These are phyloP conservation scores for Paramecium tetraurelia DNA, from an alignment of 73 alveolate species.

Conservation along the genomic window DNA sequence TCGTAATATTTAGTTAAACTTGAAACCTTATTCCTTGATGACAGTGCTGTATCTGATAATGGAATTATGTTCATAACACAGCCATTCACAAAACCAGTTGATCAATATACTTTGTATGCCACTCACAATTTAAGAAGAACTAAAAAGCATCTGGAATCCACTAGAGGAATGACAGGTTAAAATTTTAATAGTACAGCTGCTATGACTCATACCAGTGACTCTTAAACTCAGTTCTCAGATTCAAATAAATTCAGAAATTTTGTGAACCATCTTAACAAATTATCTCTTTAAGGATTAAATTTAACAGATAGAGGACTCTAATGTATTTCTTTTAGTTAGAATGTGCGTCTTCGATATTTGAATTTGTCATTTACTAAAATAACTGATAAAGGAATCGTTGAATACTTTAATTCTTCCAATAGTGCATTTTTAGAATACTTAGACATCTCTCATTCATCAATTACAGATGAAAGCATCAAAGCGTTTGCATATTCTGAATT, in stretches of 20 bases:
- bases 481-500: not conserved
- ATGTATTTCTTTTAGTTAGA: not conserved
- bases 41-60: not conserved
- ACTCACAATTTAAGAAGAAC: not conserved
- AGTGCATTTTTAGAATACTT: not conserved
- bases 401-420: not conserved
- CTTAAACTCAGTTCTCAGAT: not conserved
- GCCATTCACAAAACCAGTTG: not conserved
- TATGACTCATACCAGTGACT: not conserved
- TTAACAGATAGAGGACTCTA: constrained; percentile 3
- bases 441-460: not conserved
- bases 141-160: not conserved
- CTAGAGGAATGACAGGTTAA: not conserved
- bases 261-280: not conserved
- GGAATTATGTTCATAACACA: not conserved
- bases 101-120: not conserved
- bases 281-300: not conserved
- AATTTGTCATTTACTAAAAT: constrained; percentile 14
- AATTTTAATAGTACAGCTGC: not conserved
- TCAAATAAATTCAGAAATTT: not conserved
- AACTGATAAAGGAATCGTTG: not conserved
- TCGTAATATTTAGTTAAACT: not conserved
- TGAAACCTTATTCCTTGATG: not conserved
- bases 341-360: not conserved
- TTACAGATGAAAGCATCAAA: not conserved